Base-by-base conservation (phyloP, 495 filamentous ascomycete species). In the Alectoria sarmentosa region DNA sequence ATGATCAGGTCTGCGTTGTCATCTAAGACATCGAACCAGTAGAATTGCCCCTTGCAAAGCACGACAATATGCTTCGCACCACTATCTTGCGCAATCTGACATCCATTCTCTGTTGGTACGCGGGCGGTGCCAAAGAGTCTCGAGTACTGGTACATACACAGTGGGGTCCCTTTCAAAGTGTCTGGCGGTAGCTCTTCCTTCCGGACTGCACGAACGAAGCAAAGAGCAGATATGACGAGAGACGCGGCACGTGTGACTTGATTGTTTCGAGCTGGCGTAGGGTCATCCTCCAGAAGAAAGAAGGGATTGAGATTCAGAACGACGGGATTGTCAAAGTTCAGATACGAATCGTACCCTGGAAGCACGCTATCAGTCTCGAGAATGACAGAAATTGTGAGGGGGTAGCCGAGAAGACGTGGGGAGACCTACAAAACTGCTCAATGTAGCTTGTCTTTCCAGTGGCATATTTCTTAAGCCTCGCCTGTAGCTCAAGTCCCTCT, bases 91-190 rank as follows among this genome's bases (percentile, higher is more conserved):
- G 91, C 91, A 73, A 98, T 98, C 63, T 96, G 87, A 72, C 94
- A 98, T 14, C 94, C 94, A 74, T 93, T 90, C 39, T 96, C 91
- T 36, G 94, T 97, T 1, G 94, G 94, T 23, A 98, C 87, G 67
- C 94, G 88, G 63, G 94, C 92, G 3, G 95, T 98, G 64, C 94
- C 94, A 71, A 98, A 98, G 59, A 98, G 82, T 21, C 95, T 84
- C 0, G 94, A 95, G 76, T 96, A 98, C 76, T 98, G 94, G 72
- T 96, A 95, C 94, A 98, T 98, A 81, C 89, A 90, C 21, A 98
- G 78, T 0, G 94, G 92, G 10, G 84, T 86, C 36, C 89, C 90
- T 71, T 84, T 85, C 63, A 96, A 75, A 11, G 82, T 92, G 76
- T 98, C 94, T 4, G 94, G 92, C 6, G 92, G 90, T 19, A 98